Base-by-base conservation (phyloP, 495 filamentous ascomycete genomes). In the Letharia lupina region DNA sequence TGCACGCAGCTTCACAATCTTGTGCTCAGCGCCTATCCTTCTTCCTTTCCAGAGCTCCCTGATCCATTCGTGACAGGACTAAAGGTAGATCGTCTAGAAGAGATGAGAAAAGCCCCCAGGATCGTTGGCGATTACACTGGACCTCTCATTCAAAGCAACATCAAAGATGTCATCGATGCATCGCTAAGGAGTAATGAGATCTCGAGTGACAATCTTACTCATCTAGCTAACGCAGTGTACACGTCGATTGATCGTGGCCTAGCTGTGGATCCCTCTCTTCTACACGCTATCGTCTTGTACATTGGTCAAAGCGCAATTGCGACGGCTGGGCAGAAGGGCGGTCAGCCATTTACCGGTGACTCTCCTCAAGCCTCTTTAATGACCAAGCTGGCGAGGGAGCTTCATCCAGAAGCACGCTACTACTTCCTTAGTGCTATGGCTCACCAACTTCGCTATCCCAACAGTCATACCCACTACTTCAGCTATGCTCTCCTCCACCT, bases 391-490 rank as follows among this genome's bases (percentile, higher is more conserved):
- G 86, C 87, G 16, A 86, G 87, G 65, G 86, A 87, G 58, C 77
- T 94, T 54, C 78, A 79, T 12, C 87, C 91, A 4, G 91, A 95
- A 71, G 84, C 86, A 16, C 88, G 92, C 48, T 96, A 96, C 77
- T 89, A 90, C 74, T 79, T 99, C 62, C 72, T 97, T 57, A 85
- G 81, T 72, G 89, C 89, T 58, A 93, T 98, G 76, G 83, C 89
- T 56, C 94, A 96, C 76, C 91, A 97, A 75, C 86, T 99, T 39
- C 88, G 95, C 58, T 94, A 89, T 70, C 89, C 91, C 3, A 96
- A 91, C 72, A 88, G 86, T 70, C 84, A 93, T 71, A 98, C 94
- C 23, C 88, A 95, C 72, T 98, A 93, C 78, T 99, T 96, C 78
- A 91, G 86, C 74, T 89, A 91, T 73, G 85, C 90, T 20, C 83